Evolutionary conservation across 345 rosid species (phyloP).

Genomic region (Camelina laxa): DNA sequence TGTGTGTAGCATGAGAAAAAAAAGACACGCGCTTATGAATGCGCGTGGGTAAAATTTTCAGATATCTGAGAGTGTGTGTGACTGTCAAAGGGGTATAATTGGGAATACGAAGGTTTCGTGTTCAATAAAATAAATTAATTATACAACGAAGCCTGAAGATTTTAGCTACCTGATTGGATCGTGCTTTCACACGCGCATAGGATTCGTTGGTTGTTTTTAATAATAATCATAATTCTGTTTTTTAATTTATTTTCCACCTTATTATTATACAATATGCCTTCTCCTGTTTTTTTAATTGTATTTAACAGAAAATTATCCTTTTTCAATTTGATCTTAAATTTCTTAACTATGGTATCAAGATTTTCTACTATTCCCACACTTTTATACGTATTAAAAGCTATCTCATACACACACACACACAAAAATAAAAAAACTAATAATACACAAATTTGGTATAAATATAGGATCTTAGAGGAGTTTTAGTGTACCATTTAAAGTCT

Average conservation of each 20-base stretch:
- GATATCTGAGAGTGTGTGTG: slow-evolving; percentile 29
- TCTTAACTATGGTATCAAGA: neutral
- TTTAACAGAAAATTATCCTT: neutral
- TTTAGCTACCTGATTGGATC: slow-evolving; percentile 35
- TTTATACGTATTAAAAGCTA: too few relatives aligned
- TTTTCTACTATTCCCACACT: neutral
- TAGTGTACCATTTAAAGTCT: neutral
- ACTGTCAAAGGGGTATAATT: slow-evolving; percentile 27
- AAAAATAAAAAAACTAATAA: too few relatives aligned
- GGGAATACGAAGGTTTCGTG: slow-evolving; percentile 27
- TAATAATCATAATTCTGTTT: neutral
- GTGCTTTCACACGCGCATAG: slow-evolving; percentile 40
- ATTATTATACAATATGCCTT: neutral
- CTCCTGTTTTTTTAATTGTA: neutral
- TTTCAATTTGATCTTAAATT: neutral
- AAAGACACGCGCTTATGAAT: slow-evolving; percentile 6
- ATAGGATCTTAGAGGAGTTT: neutral
- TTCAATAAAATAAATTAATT: neutral
- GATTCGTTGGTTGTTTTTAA: slow-evolving; percentile 28
- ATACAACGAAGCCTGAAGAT: slow-evolving; percentile 37
- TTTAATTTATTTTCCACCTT: neutral
- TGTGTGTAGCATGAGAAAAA: too few relatives aligned
- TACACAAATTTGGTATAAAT: neutral
- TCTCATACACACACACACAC: too few relatives aligned
- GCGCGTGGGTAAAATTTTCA: slow-evolving; percentile 31